phyloP scores from a whole-genome alignment of 2,329 filamentous ascomycete genomes.

The Venturiaceae sp. region DNA sequence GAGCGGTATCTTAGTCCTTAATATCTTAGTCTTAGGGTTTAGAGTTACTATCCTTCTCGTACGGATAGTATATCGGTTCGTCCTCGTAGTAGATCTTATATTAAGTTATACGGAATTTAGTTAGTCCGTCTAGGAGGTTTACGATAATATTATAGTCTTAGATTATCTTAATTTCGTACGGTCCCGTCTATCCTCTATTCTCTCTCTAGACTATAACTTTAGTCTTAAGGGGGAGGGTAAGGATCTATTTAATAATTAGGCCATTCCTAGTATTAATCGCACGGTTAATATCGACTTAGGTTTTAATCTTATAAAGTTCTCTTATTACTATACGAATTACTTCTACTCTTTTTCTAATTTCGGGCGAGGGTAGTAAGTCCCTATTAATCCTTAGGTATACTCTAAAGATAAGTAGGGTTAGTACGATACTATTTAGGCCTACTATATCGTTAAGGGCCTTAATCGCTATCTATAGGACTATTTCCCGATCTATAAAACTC shows the following conservation, averaged over 20 bases:
- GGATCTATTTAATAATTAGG: too few species aligned
- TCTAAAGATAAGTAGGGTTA: neutral
- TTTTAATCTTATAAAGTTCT: neutral
- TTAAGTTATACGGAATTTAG: neutral
- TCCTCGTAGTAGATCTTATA: neutral
- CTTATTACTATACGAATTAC: neutral
- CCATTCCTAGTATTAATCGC: too few species aligned
- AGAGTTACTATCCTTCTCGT: too few species aligned
- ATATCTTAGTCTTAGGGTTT: too few species aligned
- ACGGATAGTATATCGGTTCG: too few species aligned
- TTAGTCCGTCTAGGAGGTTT: neutral
- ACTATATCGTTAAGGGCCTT: neutral
- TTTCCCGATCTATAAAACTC: too few species aligned
- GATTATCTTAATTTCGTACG: too few species aligned
- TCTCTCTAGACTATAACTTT: neutral
- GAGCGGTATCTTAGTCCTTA: neutral
- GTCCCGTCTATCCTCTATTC: neutral
- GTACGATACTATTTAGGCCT: neutral
- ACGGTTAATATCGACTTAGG: too few species aligned
- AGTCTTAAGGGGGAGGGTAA: too few species aligned
- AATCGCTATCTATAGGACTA: neutral
- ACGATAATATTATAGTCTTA: neutral
- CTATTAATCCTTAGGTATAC: neutral
- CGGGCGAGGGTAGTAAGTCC: neutral
- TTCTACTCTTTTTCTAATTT: neutral